These are phyloP conservation scores for Malassezia yamatoensis DNA, from an alignment of 1,284 basidiomycete species.

Conservation along the genomic window DNA sequence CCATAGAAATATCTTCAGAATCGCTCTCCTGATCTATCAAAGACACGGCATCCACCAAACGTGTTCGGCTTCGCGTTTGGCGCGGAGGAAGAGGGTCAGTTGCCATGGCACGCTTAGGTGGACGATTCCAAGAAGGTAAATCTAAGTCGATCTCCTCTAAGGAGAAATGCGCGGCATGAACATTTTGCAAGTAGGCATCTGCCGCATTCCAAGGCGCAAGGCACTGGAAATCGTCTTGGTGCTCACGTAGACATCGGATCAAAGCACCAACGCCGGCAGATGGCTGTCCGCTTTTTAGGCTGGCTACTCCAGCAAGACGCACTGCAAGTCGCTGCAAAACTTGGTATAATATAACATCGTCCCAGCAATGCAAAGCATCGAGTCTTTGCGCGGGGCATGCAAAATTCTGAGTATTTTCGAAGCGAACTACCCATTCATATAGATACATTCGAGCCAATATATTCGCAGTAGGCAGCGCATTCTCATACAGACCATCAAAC, in stretches of 20 bases:
- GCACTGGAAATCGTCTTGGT: background rate
- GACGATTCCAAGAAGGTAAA: background rate
- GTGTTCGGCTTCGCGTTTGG: slow-evolving; percentile 14
- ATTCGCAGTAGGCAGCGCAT: slow-evolving; percentile 9
- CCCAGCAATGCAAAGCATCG: slow-evolving; percentile 14
- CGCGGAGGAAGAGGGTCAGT: slow-evolving; percentile 1
- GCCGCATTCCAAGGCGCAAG: slow-evolving; percentile 8
- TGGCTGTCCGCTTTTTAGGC: slow-evolving; percentile 2
- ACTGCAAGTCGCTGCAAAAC: slow-evolving; percentile 5
- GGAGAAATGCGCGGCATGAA: background rate
- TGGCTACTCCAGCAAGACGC: slow-evolving; percentile 6
- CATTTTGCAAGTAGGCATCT: background rate
- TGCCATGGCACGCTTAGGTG: background rate
- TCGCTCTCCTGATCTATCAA: slow-evolving; percentile 1
- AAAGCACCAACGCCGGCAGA: background rate
- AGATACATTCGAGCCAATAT: slow-evolving; percentile 13
- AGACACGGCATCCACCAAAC: slow-evolving; percentile 5
- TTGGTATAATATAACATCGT: background rate
- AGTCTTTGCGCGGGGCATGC: background rate
- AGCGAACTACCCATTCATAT: slow-evolving; percentile 10
- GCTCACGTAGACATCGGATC: slow-evolving; percentile 9
- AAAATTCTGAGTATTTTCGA: slow-evolving; percentile 5
- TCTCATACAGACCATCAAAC: slow-evolving; percentile 6
- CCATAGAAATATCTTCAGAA: background rate
- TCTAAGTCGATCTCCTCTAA: slow-evolving; percentile 5